These are phyloP conservation scores for Leptographium procerum DNA, from an alignment of 2,329 filamentous ascomycete genomes.

Conservation along the genomic window DNA sequence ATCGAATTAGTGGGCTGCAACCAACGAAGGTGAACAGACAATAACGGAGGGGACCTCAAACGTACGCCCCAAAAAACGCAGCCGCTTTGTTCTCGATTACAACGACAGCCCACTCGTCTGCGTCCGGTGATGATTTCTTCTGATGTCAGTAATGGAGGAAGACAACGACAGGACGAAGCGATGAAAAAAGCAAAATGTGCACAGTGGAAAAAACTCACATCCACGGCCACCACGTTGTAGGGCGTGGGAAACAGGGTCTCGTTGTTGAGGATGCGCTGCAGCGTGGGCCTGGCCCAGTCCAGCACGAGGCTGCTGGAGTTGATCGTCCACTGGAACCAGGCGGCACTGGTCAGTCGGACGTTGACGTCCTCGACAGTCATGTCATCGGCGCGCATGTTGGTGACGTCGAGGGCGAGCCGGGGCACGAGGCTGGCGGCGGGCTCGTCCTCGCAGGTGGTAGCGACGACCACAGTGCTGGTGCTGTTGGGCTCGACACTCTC, in stretches of 20 bases:
- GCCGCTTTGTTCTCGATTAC: conserved; percentile 16
- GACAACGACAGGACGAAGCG: no score
- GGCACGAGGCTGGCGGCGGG: not conserved
- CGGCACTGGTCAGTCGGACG: conserved; percentile 27
- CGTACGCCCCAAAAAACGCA: not conserved
- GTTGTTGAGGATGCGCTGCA: conserved; percentile 19
- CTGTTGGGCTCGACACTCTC: not conserved
- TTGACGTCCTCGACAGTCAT: conserved; percentile 18
- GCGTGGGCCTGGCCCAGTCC: conserved; percentile 23
- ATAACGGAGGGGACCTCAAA: no score
- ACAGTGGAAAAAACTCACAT: not conserved
- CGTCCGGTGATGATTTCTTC: conserved; percentile 4
- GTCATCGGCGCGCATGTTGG: not conserved
- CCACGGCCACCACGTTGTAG: not conserved
- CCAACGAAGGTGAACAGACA: no score
- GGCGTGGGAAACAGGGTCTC: not conserved
- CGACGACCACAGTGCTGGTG: not conserved
- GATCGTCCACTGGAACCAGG: conserved; percentile 17
- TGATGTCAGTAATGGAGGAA: conserved; percentile 9
- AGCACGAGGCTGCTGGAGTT: conserved; percentile 19
- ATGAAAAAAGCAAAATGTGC: no score
- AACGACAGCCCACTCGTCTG: conserved; percentile 22
- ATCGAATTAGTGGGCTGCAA: no score
- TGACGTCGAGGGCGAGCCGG: not conserved
- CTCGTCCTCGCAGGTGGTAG: not conserved